Conservation (phyloP, 208 protist species). For the Trypanosoma congolense region DNA sequence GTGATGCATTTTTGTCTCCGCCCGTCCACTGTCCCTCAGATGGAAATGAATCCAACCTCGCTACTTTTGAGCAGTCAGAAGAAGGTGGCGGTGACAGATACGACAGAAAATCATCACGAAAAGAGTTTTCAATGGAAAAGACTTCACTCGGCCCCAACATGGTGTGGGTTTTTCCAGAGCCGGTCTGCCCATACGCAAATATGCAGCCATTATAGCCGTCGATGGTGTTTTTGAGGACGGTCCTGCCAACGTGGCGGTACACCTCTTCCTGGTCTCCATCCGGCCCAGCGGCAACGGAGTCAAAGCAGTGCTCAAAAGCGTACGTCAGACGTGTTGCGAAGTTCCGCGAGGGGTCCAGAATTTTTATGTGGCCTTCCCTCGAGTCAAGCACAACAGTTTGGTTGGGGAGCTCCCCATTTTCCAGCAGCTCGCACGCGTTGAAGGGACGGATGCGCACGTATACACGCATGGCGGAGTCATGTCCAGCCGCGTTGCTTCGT, state of each 20-base stretch:
- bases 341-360: constrained; percentile 20
- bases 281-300: constrained; percentile 5
- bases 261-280: constrained; percentile 21
- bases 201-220: constrained; percentile 39
- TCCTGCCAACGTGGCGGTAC: constrained; percentile 21
- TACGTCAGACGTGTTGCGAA: constrained; percentile 17
- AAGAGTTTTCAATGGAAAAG: not conserved
- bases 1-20: not conserved
- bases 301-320: constrained; percentile 24
- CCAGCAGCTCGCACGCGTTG: constrained; percentile 48
- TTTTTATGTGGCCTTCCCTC: constrained; percentile 12
- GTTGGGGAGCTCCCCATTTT: constrained; percentile 21
- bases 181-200: constrained; percentile 62
- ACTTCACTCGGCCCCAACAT: constrained; percentile 42
- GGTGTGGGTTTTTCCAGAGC: constrained; percentile 65
- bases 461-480: constrained; percentile 19
- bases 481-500: not conserved
- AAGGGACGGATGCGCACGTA: constrained; percentile 80
- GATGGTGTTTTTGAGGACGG: constrained; percentile 33
- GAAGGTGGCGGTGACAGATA: no score
- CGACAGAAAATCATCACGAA: not conserved
- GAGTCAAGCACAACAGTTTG: constrained; percentile 56
- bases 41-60: not conserved
- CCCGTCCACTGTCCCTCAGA: not conserved
- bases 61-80: no score